These are phyloP conservation scores for Zopfia rhizophila DNA, from an alignment of 2,329 filamentous ascomycete species.

Conservation along the genomic window DNA sequence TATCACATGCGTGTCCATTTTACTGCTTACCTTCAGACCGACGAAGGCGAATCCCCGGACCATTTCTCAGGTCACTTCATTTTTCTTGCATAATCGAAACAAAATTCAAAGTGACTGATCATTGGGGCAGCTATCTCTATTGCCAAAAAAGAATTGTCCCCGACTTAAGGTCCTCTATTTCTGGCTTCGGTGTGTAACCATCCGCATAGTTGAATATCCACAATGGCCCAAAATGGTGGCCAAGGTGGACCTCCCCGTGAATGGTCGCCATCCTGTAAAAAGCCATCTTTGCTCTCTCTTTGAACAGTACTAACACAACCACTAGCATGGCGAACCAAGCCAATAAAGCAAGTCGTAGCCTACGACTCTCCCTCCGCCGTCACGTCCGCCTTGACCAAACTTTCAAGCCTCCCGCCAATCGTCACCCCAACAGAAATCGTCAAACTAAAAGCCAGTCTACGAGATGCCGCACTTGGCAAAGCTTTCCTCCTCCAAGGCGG, in stretches of 20 bases:
- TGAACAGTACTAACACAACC: constrained; percentile 24
- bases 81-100: too few species aligned
- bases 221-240: constrained; percentile 5
- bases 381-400: constrained; percentile 69
- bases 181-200: too few species aligned
- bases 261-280: constrained; percentile 55
- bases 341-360: constrained; percentile 78
- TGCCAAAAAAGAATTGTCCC: too few species aligned
- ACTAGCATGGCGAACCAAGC: constrained; percentile 77
- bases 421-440: constrained; percentile 84
- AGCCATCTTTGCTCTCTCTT: background rate
- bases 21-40: too few species aligned
- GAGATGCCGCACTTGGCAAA: constrained; percentile 88
- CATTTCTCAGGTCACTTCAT: too few species aligned
- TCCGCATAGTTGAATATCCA: too few species aligned
- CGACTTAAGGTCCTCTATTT: too few species aligned
- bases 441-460: constrained; percentile 79
- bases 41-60: too few species aligned
- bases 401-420: constrained; percentile 76
- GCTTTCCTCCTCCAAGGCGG: constrained; percentile 96
- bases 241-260: constrained; percentile 17
- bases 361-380: constrained; percentile 73
- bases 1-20: too few species aligned
- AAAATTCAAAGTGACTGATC: too few species aligned
- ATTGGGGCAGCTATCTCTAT: too few species aligned